Evolutionary conservation across 768 basidiomycete species (phyloP).

Genomic region (Collybiopsis confluens): DNA sequence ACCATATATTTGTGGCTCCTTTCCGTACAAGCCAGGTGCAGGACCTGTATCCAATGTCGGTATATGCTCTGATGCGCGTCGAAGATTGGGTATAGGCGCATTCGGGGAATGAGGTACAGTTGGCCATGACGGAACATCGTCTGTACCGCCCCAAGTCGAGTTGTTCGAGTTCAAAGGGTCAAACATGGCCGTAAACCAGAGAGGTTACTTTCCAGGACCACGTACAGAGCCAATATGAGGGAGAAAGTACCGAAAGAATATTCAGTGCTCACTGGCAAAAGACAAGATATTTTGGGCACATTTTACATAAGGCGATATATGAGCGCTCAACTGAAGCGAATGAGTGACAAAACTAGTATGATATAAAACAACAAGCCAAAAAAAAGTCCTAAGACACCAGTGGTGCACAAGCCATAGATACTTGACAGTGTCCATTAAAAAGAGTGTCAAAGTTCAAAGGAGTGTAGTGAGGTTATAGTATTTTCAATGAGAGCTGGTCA

Average conservation of each 20-base stretch:
- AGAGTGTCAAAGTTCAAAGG: too few relatives aligned
- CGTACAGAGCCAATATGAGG: too few relatives aligned
- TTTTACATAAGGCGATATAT: not conserved
- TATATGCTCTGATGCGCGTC: constrained; percentile 52
- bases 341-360: too few relatives aligned
- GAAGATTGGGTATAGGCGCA: constrained; percentile 68
- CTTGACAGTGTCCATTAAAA: too few relatives aligned
- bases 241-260: not conserved
- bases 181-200: constrained; percentile 39
- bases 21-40: constrained; percentile 61
- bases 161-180: constrained; percentile 66
- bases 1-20: constrained; percentile 83
- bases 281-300: not conserved
- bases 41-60: constrained; percentile 46
- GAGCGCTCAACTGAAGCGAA: not conserved
- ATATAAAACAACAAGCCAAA: too few relatives aligned
- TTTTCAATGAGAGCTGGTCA: too few relatives aligned
- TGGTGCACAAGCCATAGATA: too few relatives aligned
- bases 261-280: not conserved
- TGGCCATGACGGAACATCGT: constrained; percentile 67
- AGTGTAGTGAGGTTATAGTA: too few relatives aligned
- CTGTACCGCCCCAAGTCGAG: constrained; percentile 48
- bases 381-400: too few relatives aligned
- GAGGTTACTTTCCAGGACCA: too few relatives aligned
- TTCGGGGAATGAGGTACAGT: constrained; percentile 73